Base-by-base conservation (phyloP, 2,329 filamentous ascomycete species). In the Cladorrhinum sp. region DNA sequence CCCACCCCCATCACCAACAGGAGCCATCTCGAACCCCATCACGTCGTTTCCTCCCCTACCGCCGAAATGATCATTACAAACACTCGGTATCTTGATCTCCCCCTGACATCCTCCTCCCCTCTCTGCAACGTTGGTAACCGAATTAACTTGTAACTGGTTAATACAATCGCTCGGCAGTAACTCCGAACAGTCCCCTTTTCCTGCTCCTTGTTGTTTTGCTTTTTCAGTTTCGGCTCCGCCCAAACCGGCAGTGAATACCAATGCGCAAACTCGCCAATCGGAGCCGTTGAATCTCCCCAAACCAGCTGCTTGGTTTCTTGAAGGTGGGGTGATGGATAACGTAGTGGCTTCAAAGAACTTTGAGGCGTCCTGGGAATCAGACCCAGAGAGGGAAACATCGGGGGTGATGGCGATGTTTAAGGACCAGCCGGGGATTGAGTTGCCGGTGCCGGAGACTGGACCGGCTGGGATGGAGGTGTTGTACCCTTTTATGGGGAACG, bases 401-500 rank as follows among this genome's bases (percentile, higher is more conserved):
- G 57, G 59, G 5, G 59, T 54, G 2, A 65, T 42, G 26, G 18
- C 30, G 16, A 63, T 53, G 16, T 39, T 28, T 12, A 64, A 16
- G 3, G 46, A 36, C 64, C 64, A 66, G 18, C 60, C 62, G 48
- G 23, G 4, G n/a, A 65, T 7, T 3, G 14, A 18, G 42, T 23
- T 21, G 10, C 48, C 57, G 0, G 59, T 61, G 8, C 39, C 64
- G 9, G 56, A 30, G 33, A 9, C 16, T 1, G 57, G 20, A n/a
- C 61, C 61, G 12, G 60, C 57, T 3, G 61, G 59, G 30, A 62
- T 57, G 14, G 62, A 64, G 7, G 57, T 60, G 52, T 65, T 62
- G 30, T 63, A 62, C 1, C 64, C 64, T 1, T 39, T 33, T 42
- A 61, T 62, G 24, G 56, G 28, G n/a, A 62, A 64, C 0, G 59